Percentiles rank a stretch among this genome's conserved stretches.
These are phyloP conservation scores for Pseudocohnilembus persalinus DNA, from an alignment of 169 alveolate genomes.

Conservation along the genomic window DNA sequence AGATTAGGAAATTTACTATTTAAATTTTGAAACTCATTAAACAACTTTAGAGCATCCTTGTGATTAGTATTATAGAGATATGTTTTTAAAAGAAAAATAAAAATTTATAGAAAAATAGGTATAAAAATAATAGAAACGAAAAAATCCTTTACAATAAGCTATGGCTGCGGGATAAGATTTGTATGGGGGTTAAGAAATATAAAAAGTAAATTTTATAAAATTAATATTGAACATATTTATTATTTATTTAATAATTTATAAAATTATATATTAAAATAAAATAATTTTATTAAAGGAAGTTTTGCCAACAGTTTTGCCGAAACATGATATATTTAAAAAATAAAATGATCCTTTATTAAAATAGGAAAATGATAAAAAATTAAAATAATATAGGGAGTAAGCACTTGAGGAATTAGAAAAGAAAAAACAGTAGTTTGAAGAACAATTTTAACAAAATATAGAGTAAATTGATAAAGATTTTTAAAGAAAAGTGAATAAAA, in stretches of 20 bases:
- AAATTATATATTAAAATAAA: no score
- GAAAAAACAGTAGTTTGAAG: constrained; percentile 31
- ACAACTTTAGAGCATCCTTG: constrained; percentile 83
- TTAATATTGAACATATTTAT: no score
- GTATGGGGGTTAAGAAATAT: no score
- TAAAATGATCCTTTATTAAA: constrained; percentile 38
- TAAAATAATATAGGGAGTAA: constrained; percentile 38
- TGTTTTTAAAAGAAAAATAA: constrained; percentile 63
- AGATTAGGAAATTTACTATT: constrained; percentile 70
- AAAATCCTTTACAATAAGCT: background rate
- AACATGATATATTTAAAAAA: constrained; percentile 30
- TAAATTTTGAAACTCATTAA: constrained; percentile 74
- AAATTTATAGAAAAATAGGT: constrained; percentile 1
- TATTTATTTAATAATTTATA: no score
- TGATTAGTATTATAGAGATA: constrained; percentile 78
- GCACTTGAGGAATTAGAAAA: constrained; percentile 26
- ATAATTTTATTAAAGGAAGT: background rate
- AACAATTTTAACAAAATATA: constrained; percentile 19
- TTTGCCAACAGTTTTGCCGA: constrained; percentile 31
- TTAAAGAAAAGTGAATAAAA: background rate
- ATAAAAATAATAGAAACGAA: background rate
- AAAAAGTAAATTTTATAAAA: background rate
- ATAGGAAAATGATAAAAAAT: constrained; percentile 36
- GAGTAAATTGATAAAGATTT: constrained; percentile 1
- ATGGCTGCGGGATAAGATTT: background rate